These are phyloP conservation scores for Vigna nakashimae DNA, from an alignment of 306 rosid species.

Conservation along the genomic window DNA sequence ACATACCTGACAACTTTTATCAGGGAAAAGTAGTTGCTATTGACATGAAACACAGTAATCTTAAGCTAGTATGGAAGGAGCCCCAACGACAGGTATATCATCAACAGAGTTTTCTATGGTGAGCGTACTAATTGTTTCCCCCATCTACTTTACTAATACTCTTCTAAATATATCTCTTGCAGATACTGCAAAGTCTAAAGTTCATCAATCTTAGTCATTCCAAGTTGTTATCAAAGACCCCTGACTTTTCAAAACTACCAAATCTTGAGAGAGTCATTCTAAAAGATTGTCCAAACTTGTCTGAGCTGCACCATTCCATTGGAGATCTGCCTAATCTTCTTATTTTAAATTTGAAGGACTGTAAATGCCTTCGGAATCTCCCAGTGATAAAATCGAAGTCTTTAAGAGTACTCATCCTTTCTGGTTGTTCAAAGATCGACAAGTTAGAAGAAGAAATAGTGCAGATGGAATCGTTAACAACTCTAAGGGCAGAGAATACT, in stretches of 20 bases:
- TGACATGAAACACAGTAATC: conserved; percentile 1
- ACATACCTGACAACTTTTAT: neutral
- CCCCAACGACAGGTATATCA: neutral
- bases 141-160: neutral
- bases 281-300: conserved; percentile 29
- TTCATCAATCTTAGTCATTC: conserved; percentile 49
- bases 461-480: conserved; percentile 53
- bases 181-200: conserved; percentile 31
- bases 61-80: conserved; percentile 10
- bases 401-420: conserved; percentile 48
- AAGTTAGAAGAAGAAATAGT: conserved; percentile 48
- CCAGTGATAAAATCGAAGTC: conserved; percentile 37
- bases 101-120: neutral
- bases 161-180: neutral
- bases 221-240: conserved; percentile 11
- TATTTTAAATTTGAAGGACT: conserved; percentile 24
- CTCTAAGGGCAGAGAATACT: conserved; percentile 47
- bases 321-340: conserved; percentile 4
- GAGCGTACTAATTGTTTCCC: neutral
- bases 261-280: conserved; percentile 46
- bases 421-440: conserved; percentile 49
- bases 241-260: conserved; percentile 45
- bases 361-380: conserved; percentile 19
- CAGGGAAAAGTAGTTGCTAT: neutral
- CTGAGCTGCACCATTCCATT: conserved; percentile 42